Conservation (phyloP, 148 eudicot genomes). For the Simmondsia chinensis region DNA sequence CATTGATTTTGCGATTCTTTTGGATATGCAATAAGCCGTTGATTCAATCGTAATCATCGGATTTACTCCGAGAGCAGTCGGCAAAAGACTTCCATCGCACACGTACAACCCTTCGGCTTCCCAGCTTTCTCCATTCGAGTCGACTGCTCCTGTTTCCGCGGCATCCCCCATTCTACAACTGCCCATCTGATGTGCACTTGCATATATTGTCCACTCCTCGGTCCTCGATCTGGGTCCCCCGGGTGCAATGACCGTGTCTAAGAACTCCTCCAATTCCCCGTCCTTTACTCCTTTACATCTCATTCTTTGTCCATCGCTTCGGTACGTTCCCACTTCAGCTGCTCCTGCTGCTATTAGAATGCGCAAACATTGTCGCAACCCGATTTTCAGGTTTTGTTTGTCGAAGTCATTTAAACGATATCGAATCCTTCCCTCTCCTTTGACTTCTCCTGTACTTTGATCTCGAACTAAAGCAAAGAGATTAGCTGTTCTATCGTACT, state of each 20-base stretch:
- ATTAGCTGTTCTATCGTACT: slow-evolving; percentile 50
- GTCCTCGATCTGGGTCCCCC: slow-evolving; percentile 52
- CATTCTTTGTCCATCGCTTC: slow-evolving; percentile 79
- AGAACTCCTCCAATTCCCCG: slow-evolving; percentile 61
- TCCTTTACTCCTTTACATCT: slow-evolving; percentile 42
- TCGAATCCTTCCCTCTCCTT: slow-evolving; percentile 33
- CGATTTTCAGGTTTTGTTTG: slow-evolving; percentile 46
- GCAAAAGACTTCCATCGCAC: slow-evolving; percentile 79
- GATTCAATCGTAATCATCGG: slow-evolving; percentile 90
- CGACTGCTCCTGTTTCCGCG: slow-evolving; percentile 63
- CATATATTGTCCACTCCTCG: slow-evolving; percentile 52
- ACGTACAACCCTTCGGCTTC: slow-evolving; percentile 77
- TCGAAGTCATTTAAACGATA: slow-evolving; percentile 36
- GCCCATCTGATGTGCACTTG: slow-evolving; percentile 90
- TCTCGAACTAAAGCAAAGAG: slow-evolving; percentile 58
- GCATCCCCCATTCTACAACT: slow-evolving; percentile 77
- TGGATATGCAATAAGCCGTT: slow-evolving; percentile 72
- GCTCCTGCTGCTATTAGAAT: slow-evolving; percentile 78
- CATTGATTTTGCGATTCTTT: slow-evolving; percentile 32
- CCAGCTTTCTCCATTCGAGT: slow-evolving; percentile 85
- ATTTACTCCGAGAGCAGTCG: slow-evolving; percentile 80
- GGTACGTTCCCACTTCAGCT: slow-evolving; percentile 70
- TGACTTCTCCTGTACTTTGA: slow-evolving; percentile 52
- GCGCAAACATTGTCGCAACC: slow-evolving; percentile 54
- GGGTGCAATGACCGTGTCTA: slow-evolving; percentile 44